These are phyloP conservation scores for Monosporascus sp. DNA, from an alignment of 2,329 filamentous ascomycete genomes.

Conservation along the genomic window DNA sequence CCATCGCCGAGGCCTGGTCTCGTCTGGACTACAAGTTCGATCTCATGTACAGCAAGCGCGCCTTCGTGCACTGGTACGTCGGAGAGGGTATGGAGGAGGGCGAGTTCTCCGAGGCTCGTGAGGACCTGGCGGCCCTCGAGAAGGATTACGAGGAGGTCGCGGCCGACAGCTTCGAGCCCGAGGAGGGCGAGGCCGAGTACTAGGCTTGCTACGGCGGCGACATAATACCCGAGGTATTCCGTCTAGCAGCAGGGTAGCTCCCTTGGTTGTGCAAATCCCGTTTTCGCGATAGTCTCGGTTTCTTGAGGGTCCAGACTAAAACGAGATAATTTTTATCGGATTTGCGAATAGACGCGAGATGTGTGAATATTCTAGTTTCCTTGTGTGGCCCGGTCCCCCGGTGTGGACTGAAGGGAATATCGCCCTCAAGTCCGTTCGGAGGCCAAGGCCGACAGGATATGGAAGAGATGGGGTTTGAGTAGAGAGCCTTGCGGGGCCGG, in stretches of 20 bases:
- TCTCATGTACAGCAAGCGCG: slow-evolving; percentile 73
- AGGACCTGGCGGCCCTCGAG: slow-evolving; percentile 79
- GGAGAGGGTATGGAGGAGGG: slow-evolving; percentile 91
- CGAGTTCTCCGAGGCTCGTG: slow-evolving; percentile 81
- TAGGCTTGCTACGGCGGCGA: slow-evolving; percentile 40
- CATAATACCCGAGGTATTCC: slow-evolving; percentile 19
- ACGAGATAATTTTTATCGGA: neutral
- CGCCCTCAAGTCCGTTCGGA: too few species aligned
- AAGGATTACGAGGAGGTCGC: slow-evolving; percentile 85
- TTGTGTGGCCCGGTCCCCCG: neutral
- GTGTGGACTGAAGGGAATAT: neutral
- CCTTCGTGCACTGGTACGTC: slow-evolving; percentile 75
- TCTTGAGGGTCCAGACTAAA: too few species aligned
- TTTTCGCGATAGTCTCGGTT: neutral
- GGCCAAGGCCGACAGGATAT: too few species aligned
- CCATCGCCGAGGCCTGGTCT: slow-evolving; percentile 69
- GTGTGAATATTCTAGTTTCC: neutral
- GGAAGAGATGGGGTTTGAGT: too few species aligned
- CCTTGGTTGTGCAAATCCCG: neutral
- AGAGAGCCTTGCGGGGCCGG: too few species aligned
- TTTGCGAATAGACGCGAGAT: neutral
- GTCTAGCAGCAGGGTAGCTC: neutral
- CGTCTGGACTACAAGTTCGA: slow-evolving; percentile 71
- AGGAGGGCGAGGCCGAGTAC: slow-evolving; percentile 71
- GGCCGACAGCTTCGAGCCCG: slow-evolving; percentile 61